phyloP scores from a whole-genome alignment of 2,329 filamentous ascomycete species.

The Verticillium nubilum region DNA sequence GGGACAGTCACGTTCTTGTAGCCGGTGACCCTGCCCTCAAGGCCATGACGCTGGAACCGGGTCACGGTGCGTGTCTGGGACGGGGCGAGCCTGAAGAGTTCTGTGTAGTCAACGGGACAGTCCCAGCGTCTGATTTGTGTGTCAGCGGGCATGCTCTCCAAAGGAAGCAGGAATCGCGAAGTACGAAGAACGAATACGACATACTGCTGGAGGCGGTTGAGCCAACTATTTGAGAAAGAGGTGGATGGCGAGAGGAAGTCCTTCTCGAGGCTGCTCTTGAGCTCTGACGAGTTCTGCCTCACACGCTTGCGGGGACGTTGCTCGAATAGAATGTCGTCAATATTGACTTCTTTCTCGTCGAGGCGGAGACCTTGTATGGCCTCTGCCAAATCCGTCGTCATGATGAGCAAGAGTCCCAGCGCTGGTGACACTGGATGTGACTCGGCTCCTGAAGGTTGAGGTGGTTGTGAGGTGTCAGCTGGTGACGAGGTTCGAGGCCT shows the following conservation, averaged over 20 bases:
- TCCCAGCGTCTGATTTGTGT: conserved; percentile 60
- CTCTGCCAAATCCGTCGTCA: conserved; percentile 9
- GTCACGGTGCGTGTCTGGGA: conserved; percentile 94
- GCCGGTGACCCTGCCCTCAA: conserved; percentile 87
- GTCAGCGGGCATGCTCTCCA: not conserved
- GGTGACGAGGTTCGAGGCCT: not conserved
- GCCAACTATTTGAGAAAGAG: conserved; percentile 77
- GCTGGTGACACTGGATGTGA: not conserved
- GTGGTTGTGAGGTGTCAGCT: not conserved
- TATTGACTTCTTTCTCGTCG: conserved; percentile 17
- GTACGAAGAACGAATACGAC: too few relatives aligned
- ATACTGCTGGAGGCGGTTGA: conserved; percentile 79
- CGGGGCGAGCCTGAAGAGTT: conserved; percentile 79
- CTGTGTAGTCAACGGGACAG: conserved; percentile 69
- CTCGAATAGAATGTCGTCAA: conserved; percentile 55
- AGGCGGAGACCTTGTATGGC: conserved; percentile 10
- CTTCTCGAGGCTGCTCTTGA: conserved; percentile 67
- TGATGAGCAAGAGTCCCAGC: not conserved
- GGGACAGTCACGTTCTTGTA: conserved; percentile 93
- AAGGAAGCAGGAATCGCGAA: too few relatives aligned
- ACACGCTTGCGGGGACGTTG: conserved; percentile 33
- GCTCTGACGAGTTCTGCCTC: conserved; percentile 50
- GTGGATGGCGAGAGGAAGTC: conserved; percentile 76
- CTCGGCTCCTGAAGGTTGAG: not conserved
- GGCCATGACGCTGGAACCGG: conserved; percentile 82